Conservation (phyloP, 257 asterid genomes). For the Rhazya stricta region DNA sequence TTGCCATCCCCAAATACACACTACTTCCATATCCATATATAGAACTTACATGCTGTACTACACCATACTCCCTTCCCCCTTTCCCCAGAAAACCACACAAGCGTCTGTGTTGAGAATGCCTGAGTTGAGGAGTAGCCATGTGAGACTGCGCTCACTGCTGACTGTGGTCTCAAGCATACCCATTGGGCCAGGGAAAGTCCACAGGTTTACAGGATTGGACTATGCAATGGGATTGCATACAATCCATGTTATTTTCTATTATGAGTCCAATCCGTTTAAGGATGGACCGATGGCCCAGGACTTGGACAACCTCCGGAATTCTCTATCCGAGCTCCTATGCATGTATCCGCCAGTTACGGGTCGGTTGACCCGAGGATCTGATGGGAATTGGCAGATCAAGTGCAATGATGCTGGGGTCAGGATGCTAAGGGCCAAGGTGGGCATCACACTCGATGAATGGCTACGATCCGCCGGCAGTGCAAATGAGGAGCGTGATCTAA, state of each 20-base stretch:
- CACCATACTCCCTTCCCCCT: too few species aligned
- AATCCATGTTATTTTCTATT: constrained; percentile 43
- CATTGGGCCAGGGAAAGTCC: constrained; percentile 34
- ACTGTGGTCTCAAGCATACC: constrained; percentile 54
- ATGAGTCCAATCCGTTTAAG: constrained; percentile 41
- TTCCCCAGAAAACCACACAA: too few species aligned
- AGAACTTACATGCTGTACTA: too few species aligned
- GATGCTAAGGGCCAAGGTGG: constrained; percentile 44
- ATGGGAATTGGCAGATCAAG: constrained; percentile 44
- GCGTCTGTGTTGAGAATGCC: constrained; percentile 12
- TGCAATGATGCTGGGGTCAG: constrained; percentile 68
- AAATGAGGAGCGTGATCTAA: constrained; percentile 45
- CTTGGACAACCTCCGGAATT: constrained; percentile 41
- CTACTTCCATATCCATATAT: too few species aligned
- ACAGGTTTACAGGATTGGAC: constrained; percentile 34
- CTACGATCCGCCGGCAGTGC: constrained; percentile 50
- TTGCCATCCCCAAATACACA: too few species aligned
- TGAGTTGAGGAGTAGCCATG: constrained; percentile 21
- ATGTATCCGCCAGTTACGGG: constrained; percentile 53
- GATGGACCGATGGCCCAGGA: constrained; percentile 30
- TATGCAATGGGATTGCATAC: constrained; percentile 40
- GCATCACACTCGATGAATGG: constrained; percentile 52
- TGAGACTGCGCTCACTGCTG: constrained; percentile 29
- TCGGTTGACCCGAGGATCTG: constrained; percentile 41
- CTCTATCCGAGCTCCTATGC: constrained; percentile 34